Evolutionary conservation across 805 yeast genomes (phyloP), one percentile per base, ranked within the genome.

Genomic region (Geotrichum ghanense): DNA sequence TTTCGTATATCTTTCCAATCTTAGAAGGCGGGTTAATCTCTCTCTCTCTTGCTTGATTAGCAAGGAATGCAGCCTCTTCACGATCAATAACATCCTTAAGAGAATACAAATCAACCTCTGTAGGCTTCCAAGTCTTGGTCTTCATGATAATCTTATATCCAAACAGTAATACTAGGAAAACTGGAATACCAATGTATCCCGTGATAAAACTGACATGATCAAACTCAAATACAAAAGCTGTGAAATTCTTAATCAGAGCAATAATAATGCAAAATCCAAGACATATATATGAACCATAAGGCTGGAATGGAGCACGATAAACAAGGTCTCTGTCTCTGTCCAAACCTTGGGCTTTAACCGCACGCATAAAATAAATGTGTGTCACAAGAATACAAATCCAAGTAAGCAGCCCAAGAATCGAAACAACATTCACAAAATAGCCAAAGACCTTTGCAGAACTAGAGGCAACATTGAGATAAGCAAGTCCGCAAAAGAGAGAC

Each of bases 111-210:
- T 82, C 90, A 22, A 75, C 81, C 53, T 80, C 84, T 41, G 64
- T 66, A 4, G 84, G 73, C 37, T 57, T 62, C 45, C 75, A 69
- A 23, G 70, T 49, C 54, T 68, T 71, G 26, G 83, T 70, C 60
- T 71, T 78, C 59, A 63, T 64, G 51, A 66, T 53, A 34, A 79
- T n/a, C 66, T 81, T 81, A 69, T 76, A 79, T 3, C 84, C 86
- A 51, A 73, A 55, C 52, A 67, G 73, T 49, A 74, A 67, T 43
- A 76, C 65, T 27, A 79, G 35, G 55, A 72, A 83, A 9, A 81
- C 78, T 27, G 86, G 86, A 43, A 83, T 72, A 24, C 84, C 83
- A 56, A 83, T 79, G 65, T 83, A 83, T 41, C 89, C 88, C 26
- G 90, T 81, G 57, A 83, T 80, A 59, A 84, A 84, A 17, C 70